Conservation (phyloP, 305 asterid species). For the Petunia hybrid region DNA sequence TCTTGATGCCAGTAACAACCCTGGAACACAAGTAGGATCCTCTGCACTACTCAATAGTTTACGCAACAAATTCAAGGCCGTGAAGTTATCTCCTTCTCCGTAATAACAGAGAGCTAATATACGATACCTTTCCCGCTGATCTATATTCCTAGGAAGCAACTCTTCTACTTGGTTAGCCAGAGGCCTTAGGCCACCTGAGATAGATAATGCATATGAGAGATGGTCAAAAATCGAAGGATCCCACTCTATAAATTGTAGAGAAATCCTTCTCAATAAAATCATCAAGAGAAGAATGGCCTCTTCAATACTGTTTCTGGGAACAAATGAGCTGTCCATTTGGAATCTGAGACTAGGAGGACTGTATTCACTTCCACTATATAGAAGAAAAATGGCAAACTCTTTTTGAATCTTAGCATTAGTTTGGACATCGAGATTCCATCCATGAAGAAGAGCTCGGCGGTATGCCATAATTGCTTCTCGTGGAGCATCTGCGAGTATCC, state of each 20-base stretch:
- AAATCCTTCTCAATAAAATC: constrained; percentile 68
- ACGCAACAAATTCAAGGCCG: constrained; percentile 73
- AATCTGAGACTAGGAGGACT: constrained; percentile 74
- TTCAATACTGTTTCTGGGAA: constrained; percentile 81
- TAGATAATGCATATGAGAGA: constrained; percentile 81
- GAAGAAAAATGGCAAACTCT: constrained; percentile 78
- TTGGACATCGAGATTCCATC: constrained; percentile 81
- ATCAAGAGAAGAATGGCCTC: constrained; percentile 91
- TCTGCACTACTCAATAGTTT: constrained; percentile 55
- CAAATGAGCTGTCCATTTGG: constrained; percentile 78
- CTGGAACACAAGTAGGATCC: constrained; percentile 55
- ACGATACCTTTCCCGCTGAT: constrained; percentile 62
- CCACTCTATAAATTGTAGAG: constrained; percentile 75
- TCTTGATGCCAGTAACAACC: constrained; percentile 70
- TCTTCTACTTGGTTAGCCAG: constrained; percentile 88
- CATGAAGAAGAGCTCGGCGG: constrained; percentile 83
- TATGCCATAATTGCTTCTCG: constrained; percentile 76
- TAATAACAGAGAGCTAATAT: constrained; percentile 83
- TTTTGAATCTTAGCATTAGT: constrained; percentile 78
- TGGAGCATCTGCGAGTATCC: constrained; percentile 83
- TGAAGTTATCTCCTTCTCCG: constrained; percentile 70
- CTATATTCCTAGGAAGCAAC: constrained; percentile 75
- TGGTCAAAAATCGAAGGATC: constrained; percentile 87
- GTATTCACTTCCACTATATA: constrained; percentile 86
- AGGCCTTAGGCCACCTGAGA: constrained; percentile 74